Evolutionary conservation across 2,329 filamentous ascomycete species (phyloP), one percentile per base, ranked within the genome.

Genomic region (Hirsutella rhossiliensis): DNA sequence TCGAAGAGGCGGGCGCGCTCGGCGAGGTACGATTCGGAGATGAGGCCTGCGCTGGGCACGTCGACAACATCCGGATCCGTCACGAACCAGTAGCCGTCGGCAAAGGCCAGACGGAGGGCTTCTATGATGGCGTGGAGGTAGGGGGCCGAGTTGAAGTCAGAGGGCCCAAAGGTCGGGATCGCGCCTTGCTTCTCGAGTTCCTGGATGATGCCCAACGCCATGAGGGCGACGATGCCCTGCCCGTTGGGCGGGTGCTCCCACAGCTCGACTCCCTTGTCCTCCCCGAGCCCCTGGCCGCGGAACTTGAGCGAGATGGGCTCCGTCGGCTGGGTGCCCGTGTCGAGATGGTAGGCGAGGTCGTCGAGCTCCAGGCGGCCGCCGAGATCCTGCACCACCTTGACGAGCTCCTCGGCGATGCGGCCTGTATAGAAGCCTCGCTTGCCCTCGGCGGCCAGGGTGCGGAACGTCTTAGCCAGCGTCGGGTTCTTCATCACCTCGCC

Each of bases 211-310:
- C 92, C 92, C 1, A 98, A 71, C 0, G 92, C 86, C 82, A 97
- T 95, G 29, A 97, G 69, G 0, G 92, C 92, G 2, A 97, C 86
- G 50, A 97, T 89, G 2, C 92, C 92, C 64, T 97, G 92, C 0
- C 92, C 89, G 55, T 97, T 97, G 9, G 92, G 92, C 31, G 90
- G 89, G 59, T 97, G 90, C 58, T 98, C 92, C 90, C 90, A 97
- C 1, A 98, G 69, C 57, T 94, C 81, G 37, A 96, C 74, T 11
- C 80, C 79, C 12, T 68, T 62, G 9, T 62, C 50, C 6, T 51
- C 49, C 2, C 48, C 49, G 0, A 67, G 60, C 3, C 67, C 68
- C 54, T 87, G 83, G 9, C 84, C 82, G 0, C 69, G 73, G 62
- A 89, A 90, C 47, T 82, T 79, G 41, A 96, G 71, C 0, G 84